Evolutionary conservation across 768 basidiomycete genomes (phyloP), one percentile per base, ranked within the genome.

Genomic region (Suillus spraguei): DNA sequence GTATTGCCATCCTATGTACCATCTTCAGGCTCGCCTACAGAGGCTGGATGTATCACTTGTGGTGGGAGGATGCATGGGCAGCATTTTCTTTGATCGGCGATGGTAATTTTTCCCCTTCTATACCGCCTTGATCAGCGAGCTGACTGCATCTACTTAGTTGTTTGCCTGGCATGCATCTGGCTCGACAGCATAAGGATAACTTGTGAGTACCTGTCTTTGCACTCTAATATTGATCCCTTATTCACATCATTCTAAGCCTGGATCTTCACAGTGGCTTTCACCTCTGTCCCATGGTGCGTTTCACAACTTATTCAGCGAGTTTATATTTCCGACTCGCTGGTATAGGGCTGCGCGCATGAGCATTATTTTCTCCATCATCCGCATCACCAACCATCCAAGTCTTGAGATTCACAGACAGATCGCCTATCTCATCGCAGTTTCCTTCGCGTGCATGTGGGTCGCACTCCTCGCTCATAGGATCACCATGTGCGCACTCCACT

Each of bases 21-120:
- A 8, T 67, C 5, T 70, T 74, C 28, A 66, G 73, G 59, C 14
- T 76, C 13, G 1, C 10, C 5, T 70, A 70, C 54, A 67, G 73
- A 36, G 66, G 65, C 64, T 61, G 65, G 42, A 70, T 61, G 53
- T 36, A 59, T 9, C 55, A 54, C 32, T 70, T 74, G 33, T 71
- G 74, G 73, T 75, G 72, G 74, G 74, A 76, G 44, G 74, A 75
- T 41, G 62, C 47, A 6, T 71, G 65, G 66, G 71, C 71, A 5
- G 56, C 61, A n/a, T 53, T 71, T 1, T 74, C 71, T 5, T 65
- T 74, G 14, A 44, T 14, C n/a, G 46, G 33, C 14, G 72, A 74
- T 14, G 33, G 53, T 54, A 14, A 6, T n/a, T n/a, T n/a, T 28
- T 36, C n/a, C 13, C 35, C 33, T 35, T 36, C 5, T 22, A 22